A percentile compares a stretch with the other conserved stretches of the same genome.
Conservation (phyloP, 2,329 filamentous ascomycete species). For the Orbilia javanica region DNA sequence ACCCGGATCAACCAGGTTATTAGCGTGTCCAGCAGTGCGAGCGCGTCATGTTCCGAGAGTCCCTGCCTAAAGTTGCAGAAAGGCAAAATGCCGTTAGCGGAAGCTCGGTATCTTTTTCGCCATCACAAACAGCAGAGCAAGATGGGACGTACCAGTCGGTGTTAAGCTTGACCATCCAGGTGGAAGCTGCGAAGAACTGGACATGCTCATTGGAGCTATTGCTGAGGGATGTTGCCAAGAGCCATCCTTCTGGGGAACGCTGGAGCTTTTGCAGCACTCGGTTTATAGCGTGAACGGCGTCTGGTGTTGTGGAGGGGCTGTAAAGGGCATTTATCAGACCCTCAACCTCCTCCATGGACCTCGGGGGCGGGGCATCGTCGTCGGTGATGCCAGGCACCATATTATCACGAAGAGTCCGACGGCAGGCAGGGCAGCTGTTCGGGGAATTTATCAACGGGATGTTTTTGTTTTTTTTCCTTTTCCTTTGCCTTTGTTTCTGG, state of each 20-base stretch:
- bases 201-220: slow-evolving; percentile 78
- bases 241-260: slow-evolving; percentile 84
- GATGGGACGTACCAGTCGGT: slow-evolving; percentile 76
- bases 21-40: slow-evolving; percentile 73
- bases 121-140: slow-evolving; percentile 1
- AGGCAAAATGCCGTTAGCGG: slow-evolving; percentile 24
- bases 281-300: slow-evolving; percentile 72
- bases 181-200: slow-evolving; percentile 92
- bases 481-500: background rate
- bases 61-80: slow-evolving; percentile 63
- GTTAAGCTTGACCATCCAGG: slow-evolving; percentile 93
- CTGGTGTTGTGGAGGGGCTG: slow-evolving; percentile 62
- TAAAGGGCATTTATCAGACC: slow-evolving; percentile 63
- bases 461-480: background rate
- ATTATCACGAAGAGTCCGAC: background rate
- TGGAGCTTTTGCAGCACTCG: slow-evolving; percentile 83
- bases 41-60: slow-evolving; percentile 72
- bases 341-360: slow-evolving; percentile 66
- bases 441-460: slow-evolving; percentile 2
- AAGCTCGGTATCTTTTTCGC: background rate
- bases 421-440: background rate
- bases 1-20: slow-evolving; percentile 74
- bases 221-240: slow-evolving; percentile 82
- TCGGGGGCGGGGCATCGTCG: slow-evolving; percentile 62
- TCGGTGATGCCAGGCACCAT: slow-evolving; percentile 52